These are phyloP conservation scores for Diplodia mutila DNA, from an alignment of 2,329 filamentous ascomycete genomes.

Conservation along the genomic window DNA sequence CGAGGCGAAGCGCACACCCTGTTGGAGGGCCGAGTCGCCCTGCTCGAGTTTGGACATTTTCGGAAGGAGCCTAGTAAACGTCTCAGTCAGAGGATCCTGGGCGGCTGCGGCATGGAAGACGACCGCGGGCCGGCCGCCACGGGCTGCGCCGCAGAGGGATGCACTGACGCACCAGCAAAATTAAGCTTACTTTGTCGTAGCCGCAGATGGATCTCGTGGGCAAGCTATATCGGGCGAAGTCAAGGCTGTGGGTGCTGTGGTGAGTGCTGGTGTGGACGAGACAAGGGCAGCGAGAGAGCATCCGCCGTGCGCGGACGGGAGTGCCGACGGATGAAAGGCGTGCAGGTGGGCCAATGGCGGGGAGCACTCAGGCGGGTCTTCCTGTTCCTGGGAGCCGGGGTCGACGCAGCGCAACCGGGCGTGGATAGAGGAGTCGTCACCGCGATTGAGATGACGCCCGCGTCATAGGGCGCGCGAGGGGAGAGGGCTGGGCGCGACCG, in stretches of 20 bases:
- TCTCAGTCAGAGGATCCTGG: conserved; percentile 22
- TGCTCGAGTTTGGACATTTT: conserved; percentile 24
- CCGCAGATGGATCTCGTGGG: neutral
- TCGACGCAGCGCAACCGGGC: conserved; percentile 3
- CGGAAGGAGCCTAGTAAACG: conserved; percentile 12
- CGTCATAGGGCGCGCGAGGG: conserved; percentile 25
- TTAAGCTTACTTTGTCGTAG: conserved; percentile 21
- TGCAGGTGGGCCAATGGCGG: conserved; percentile 5
- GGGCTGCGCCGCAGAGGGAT: neutral
- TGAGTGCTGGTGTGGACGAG: neutral
- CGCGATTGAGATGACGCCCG: conserved; percentile 18
- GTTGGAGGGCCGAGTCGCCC: conserved; percentile 31
- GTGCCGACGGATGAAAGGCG: conserved; percentile 10
- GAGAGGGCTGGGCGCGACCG: conserved; percentile 16
- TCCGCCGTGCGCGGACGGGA: neutral
- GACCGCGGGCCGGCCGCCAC: neutral
- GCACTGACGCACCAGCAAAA: conserved; percentile 11
- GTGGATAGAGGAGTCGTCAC: conserved; percentile 9
- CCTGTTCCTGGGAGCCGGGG: conserved; percentile 18
- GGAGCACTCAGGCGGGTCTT: neutral
- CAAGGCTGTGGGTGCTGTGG: neutral
- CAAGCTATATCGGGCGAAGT: conserved; percentile 11
- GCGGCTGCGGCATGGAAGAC: neutral
- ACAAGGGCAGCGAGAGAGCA: conserved; percentile 9
- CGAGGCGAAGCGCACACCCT: conserved; percentile 47